Base-by-base conservation (phyloP, 208 protist genomes). In the Sergeia podlipaevii region DNA sequence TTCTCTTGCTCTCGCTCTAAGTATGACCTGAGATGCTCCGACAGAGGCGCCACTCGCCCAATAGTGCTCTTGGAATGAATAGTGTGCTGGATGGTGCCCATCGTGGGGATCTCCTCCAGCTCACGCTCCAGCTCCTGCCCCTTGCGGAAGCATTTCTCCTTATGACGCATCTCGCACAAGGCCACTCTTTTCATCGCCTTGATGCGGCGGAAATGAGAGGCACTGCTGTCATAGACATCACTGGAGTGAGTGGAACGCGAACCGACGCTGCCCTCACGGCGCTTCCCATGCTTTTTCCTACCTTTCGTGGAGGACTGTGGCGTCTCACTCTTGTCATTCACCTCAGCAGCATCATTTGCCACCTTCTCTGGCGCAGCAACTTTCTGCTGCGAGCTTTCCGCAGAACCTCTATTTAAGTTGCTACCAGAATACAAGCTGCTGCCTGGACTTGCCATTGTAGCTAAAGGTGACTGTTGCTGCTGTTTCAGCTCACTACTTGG, bases 121-220 rank as follows among this genome's bases (percentile, higher is more conserved):
- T 76, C 69, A 29, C 57, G 46, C 11, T 66, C 26, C 44, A 70
- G 59, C 15, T 41, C 39, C 39, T 56, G 51, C 47, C 62, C 60
- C 38, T 71, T 76, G 30, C 47, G 53, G 29, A 45, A 71, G 37
- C 64, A 50, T 26, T 42, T 46, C 6, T 7, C 18, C 41, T 65
- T 62, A 17, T 53, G 39, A 21, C 28, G 3, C 4, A 64, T 34
- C 26, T 71, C 47, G 17, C 60, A 34, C 29, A 62, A 33, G 6
- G 69, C 69, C 33, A 76, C 20, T 23, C 69, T 61, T 8, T 62
- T 32, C 45, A 60, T 65, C 3, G 56, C 57, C 4, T 43, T 63
- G 1, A 57, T n/a, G 27, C 55, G 55, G 15, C 57, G 33, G 28
- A 60, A 32, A 34, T 65, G 57, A 2, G 34, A 38, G n/a, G 11